Conservation (phyloP, 1,284 basidiomycete species). For the Malassezia slooffiae region DNA sequence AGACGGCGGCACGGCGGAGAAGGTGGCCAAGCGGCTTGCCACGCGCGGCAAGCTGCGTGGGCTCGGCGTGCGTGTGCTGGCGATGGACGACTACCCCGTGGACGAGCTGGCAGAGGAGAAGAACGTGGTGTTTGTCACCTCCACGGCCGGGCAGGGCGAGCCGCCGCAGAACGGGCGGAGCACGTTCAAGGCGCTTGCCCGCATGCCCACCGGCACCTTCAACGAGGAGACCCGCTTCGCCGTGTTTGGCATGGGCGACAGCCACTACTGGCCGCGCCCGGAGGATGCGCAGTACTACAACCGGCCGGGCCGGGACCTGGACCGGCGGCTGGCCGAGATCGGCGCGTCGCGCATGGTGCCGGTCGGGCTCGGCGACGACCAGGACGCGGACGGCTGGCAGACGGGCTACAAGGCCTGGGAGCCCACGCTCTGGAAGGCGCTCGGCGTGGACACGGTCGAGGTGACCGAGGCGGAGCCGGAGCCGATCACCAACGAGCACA, state of each 20-base stretch:
- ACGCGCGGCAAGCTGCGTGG: constrained; percentile 75
- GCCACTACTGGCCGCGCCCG: constrained; percentile 95
- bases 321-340: constrained; percentile 52
- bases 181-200: constrained; percentile 71
- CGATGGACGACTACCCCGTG: constrained; percentile 65
- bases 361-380: constrained; percentile 81
- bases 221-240: constrained; percentile 46
- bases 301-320: constrained; percentile 85
- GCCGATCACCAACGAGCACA: constrained; percentile 97
- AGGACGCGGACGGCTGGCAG: constrained; percentile 88
- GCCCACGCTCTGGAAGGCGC: constrained; percentile 78
- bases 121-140: constrained; percentile 77
- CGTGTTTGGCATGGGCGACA: constrained; percentile 94
- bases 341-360: constrained; percentile 34
- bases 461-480: constrained; percentile 87
- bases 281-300: constrained; percentile 98
- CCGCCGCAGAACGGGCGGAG: constrained; percentile 89
- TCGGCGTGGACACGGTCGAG: constrained; percentile 82
- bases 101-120: constrained; percentile 54
- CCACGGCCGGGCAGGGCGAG: constrained; percentile 97
- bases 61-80: constrained; percentile 54
- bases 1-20: constrained; percentile 88
- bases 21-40: constrained; percentile 78
- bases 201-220: constrained; percentile 45
- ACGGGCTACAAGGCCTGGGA: constrained; percentile 97